Evolutionary conservation across 2,329 filamentous ascomycete species (phyloP), one percentile per base, ranked within the genome.

Genomic region (Sporothrix sp.): DNA sequence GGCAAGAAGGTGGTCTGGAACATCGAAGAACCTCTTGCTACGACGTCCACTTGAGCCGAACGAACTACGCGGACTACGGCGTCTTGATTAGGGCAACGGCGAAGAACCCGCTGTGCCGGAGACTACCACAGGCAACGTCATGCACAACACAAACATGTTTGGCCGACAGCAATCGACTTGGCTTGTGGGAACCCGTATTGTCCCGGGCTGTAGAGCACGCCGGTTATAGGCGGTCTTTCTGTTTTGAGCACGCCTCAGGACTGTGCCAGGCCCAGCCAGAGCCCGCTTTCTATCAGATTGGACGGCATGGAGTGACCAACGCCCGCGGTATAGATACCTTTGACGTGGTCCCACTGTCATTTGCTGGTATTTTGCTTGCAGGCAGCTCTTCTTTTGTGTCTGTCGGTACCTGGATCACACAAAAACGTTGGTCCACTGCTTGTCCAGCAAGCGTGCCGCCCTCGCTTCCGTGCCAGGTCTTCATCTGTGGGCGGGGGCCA

Each of bases 391-490:
- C 1, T 61, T 63, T 28, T 57, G 58, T 2, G 58, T n/a, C n/a
- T n/a, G n/a, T n/a, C n/a, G n/a, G n/a, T n/a, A n/a, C n/a, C n/a
- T n/a, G n/a, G n/a, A n/a, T n/a, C n/a, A n/a, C n/a, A n/a, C n/a
- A n/a, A n/a, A n/a, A n/a, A n/a, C 71, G 8, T 70, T 71, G 0
- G 73, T 71, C 74, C 74, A 78, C 56, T 71, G 69, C 65, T 78
- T 77, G 56, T 76, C 72, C 37, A 72, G 67, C 65, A 5, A 81
- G 62, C 0, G 70, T 74, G 3, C 63, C 60, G 58, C 81, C 78
- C 3, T 59, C 63, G 21, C 69, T 71, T 35, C 77, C 77, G 57
- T 81, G 77, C 66, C 75, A 81, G 55, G 81, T 71, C 61, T 79
- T 75, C 71, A 82, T 76, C 52, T 68, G 71, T 0, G 78, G 77